These are phyloP conservation scores for Colletotrichum liriopes DNA, from an alignment of 2,329 filamentous ascomycete species.

Conservation along the genomic window DNA sequence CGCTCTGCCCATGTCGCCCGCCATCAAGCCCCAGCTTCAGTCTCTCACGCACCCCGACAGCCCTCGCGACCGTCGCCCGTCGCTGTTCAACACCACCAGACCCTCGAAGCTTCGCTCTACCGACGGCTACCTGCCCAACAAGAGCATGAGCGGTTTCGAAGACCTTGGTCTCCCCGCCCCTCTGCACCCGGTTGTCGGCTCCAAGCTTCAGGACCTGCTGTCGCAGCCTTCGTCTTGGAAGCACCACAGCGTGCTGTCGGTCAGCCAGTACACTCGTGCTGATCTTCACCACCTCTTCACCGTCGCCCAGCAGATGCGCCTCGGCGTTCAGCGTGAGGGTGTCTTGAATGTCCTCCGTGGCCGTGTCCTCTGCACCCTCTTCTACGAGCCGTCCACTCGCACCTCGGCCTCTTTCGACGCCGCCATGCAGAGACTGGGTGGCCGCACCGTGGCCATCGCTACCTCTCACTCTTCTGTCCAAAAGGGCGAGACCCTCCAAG, in stretches of 20 bases:
- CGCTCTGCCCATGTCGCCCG: slow-evolving; percentile 70
- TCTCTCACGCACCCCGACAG: slow-evolving; percentile 56
- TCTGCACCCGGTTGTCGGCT: slow-evolving; percentile 66
- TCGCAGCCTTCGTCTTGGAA: slow-evolving; percentile 86
- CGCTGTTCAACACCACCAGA: slow-evolving; percentile 50
- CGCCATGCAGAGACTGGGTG: slow-evolving; percentile 97
- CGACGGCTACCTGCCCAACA: slow-evolving; percentile 18
- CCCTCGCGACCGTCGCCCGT: slow-evolving; percentile 53
- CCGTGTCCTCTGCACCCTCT: slow-evolving; percentile 90
- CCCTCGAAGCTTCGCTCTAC: slow-evolving; percentile 52
- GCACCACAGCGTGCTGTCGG: slow-evolving; percentile 90
- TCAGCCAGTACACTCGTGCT: slow-evolving; percentile 88
- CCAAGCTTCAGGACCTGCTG: slow-evolving; percentile 80
- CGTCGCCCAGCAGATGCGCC: slow-evolving; percentile 96
- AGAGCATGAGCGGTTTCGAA: slow-evolving; percentile 50
- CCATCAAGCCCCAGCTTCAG: slow-evolving; percentile 66
- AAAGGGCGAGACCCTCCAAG: slow-evolving; percentile 95
- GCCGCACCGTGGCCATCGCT: slow-evolving; percentile 85
- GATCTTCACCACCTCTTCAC: slow-evolving; percentile 96
- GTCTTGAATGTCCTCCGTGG: slow-evolving; percentile 90
- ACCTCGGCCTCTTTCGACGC: slow-evolving; percentile 97
- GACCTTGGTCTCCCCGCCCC: slow-evolving; percentile 64
- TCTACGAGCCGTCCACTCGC: slow-evolving; percentile 97
- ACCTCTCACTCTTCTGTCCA: slow-evolving; percentile 89
- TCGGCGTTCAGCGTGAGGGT: slow-evolving; percentile 93